phyloP scores from a whole-genome alignment of 192 early-diverging fungal genomes.

The Dimargaris verticillata region DNA sequence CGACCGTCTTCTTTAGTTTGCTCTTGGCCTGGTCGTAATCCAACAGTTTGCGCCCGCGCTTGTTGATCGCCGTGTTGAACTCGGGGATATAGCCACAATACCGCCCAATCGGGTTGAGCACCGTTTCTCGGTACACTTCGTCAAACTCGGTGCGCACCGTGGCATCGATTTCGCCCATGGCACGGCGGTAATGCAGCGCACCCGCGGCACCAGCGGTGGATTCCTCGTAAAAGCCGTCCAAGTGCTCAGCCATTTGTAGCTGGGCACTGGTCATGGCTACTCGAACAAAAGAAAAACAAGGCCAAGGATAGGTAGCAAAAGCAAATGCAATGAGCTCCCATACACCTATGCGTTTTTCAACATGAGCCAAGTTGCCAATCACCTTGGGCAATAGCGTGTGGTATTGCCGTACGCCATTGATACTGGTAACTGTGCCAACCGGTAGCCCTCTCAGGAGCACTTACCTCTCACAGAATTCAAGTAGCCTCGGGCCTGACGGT shows the following conservation, averaged over 20 bases:
- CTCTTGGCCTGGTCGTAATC: conserved; percentile 72
- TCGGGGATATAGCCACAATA: conserved; percentile 80
- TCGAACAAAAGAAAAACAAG: too few species aligned
- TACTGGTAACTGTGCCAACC: too few species aligned
- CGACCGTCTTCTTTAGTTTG: conserved; percentile 63
- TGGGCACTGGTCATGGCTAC: conserved; percentile 57
- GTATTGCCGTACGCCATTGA: too few species aligned
- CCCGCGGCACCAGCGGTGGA: conserved; percentile 56
- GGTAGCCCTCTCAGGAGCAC: too few species aligned
- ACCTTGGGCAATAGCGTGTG: too few species aligned
- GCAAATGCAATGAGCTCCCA: too few species aligned
- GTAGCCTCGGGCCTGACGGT: conserved; percentile 1
- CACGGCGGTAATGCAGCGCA: conserved; percentile 59
- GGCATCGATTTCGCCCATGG: conserved; percentile 64
- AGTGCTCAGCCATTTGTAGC: conserved; percentile 64
- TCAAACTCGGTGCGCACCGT: conserved; percentile 67
- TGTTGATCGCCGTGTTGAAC: conserved; percentile 81
- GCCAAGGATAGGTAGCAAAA: too few species aligned
- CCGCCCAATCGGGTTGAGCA: conserved; percentile 77
- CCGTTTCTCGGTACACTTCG: conserved; percentile 65
- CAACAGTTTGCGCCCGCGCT: conserved; percentile 69
- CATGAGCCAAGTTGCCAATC: too few species aligned
- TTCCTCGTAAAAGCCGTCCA: conserved; percentile 78
- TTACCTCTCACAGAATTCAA: conserved; percentile 25
- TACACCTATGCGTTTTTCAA: too few species aligned